Base-by-base conservation (phyloP, 768 basidiomycete species). In the Punctularia strigosozonata region DNA sequence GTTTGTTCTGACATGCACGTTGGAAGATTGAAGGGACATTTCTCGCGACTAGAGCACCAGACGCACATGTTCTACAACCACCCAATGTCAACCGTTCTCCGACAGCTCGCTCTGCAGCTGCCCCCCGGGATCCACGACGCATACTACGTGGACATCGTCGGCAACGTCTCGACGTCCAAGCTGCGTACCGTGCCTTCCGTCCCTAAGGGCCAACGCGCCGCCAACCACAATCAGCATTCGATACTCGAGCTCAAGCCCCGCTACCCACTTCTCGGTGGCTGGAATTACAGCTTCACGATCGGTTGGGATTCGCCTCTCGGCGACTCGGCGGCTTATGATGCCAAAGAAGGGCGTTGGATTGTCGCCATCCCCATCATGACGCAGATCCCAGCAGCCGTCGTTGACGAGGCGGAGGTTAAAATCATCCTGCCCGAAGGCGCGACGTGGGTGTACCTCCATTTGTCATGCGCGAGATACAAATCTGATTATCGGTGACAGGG, bases 381-480 rank as follows among this genome's bases (percentile, higher is more conserved):
- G 0, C 63, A 73, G 7, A 66, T 94, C 45, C 75, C 80, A 24
- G 87, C 80, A 15, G 69, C 90, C 4, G 80, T 88, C 31, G 75
- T 94, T 21, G 71, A 91, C 47, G 68, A 87, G 14, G 88, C 79
- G 2, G 77, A 84, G 52, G 51, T 97, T 38, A 76, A 66, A 45
- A 71, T 97, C 44, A 72, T 92, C 45, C 58, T 99, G 19, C 94
- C 94, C 2, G 95, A 99, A 57, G 92, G 90, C n/a, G 91, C 92
- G 23, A 83, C 68, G 92, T 95, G 53, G 69, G 90, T 69, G 22
- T 17, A 45, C 15, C 25, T 25, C 25, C 26, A 13, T 39, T 24
- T 15, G 1, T 5, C 39, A 15, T 10, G 25, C 18, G 23, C 18
- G 36, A 21, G 35, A 30, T 37, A 23, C 21, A 33, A 28, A 33